Evolutionary conservation across 1,284 basidiomycete species (phyloP).

Genomic region (Coriolopsis trogii): DNA sequence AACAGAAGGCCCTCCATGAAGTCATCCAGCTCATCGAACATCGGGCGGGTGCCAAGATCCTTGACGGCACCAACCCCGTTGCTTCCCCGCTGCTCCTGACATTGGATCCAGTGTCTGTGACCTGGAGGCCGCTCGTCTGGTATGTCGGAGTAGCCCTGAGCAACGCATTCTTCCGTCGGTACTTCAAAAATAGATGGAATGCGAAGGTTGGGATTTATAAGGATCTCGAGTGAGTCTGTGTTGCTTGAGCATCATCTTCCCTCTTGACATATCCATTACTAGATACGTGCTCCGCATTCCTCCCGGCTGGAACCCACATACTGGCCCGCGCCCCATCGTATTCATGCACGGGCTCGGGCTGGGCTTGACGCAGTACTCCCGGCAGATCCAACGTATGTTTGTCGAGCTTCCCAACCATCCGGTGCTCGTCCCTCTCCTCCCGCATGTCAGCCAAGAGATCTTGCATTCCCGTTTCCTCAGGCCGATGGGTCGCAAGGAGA

Average conservation of each 20-base stretch:
- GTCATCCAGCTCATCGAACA: slow-evolving; percentile 69
- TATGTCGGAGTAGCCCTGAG: slow-evolving; percentile 64
- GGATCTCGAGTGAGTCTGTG: slow-evolving; percentile 61
- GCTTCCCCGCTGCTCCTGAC: slow-evolving; percentile 72
- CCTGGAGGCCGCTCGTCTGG: slow-evolving; percentile 71
- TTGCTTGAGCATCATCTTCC: neutral
- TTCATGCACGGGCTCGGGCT: slow-evolving; percentile 89
- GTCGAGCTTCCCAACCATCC: slow-evolving; percentile 68
- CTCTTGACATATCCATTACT: neutral
- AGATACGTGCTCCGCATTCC: slow-evolving; percentile 82
- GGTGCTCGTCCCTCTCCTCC: slow-evolving; percentile 79
- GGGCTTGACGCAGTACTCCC: slow-evolving; percentile 70
- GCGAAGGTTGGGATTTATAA: slow-evolving; percentile 54
- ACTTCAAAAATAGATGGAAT: slow-evolving; percentile 49
- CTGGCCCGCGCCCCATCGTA: slow-evolving; percentile 70
- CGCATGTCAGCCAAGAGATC: slow-evolving; percentile 84
- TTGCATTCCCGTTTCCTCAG: slow-evolving; percentile 74
- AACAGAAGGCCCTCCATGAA: slow-evolving; percentile 56
- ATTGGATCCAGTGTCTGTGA: slow-evolving; percentile 75
- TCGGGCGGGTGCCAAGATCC: slow-evolving; percentile 70
- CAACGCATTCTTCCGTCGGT: slow-evolving; percentile 53
- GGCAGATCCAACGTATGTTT: slow-evolving; percentile 52
- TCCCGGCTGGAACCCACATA: slow-evolving; percentile 56
- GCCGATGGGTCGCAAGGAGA: slow-evolving; percentile 68
- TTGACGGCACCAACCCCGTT: slow-evolving; percentile 61